phyloP scores from a whole-genome alignment of 192 early-diverging fungal species.

The Powellomyces hirtus region DNA sequence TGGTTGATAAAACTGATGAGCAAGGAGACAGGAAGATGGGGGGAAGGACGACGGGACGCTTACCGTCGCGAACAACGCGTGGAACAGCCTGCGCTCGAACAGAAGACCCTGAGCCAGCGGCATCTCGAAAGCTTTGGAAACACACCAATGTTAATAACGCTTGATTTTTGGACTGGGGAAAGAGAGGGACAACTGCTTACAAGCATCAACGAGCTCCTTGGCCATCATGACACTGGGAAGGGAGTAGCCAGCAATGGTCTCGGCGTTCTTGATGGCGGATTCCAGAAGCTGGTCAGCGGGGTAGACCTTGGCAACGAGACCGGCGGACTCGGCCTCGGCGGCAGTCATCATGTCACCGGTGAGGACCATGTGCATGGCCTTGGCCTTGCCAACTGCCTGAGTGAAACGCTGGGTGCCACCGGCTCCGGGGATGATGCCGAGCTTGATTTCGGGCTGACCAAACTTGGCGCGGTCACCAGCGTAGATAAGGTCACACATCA shows the following conservation, averaged over 20 bases:
- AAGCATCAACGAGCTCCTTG: constrained; percentile 94
- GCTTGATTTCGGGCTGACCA: constrained; percentile 98
- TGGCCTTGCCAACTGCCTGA: constrained; percentile 93
- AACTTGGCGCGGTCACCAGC: constrained; percentile 96
- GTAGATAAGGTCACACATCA: constrained; percentile 98
- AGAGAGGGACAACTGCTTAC: constrained; percentile 48
- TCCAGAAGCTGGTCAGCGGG: constrained; percentile 84
- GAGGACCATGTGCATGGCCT: constrained; percentile 96
- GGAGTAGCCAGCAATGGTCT: constrained; percentile 81
- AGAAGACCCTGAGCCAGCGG: constrained; percentile 78
- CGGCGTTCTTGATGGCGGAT: constrained; percentile 85
- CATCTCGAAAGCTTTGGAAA: constrained; percentile 76
- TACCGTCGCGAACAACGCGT: constrained; percentile 82
- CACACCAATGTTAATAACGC: neutral
- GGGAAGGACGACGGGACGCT: constrained; percentile 29
- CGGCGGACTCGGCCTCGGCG: constrained; percentile 74
- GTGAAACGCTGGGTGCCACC: constrained; percentile 70
- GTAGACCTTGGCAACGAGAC: constrained; percentile 88
- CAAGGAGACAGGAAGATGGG: neutral
- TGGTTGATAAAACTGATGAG: neutral
- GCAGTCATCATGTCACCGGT: constrained; percentile 85
- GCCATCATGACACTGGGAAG: constrained; percentile 87
- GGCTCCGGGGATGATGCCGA: constrained; percentile 97
- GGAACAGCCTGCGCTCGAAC: constrained; percentile 94
- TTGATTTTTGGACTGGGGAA: neutral